Evolutionary conservation across 2,329 filamentous ascomycete species (phyloP).

Genomic region (Trichoderma endophyticum): DNA sequence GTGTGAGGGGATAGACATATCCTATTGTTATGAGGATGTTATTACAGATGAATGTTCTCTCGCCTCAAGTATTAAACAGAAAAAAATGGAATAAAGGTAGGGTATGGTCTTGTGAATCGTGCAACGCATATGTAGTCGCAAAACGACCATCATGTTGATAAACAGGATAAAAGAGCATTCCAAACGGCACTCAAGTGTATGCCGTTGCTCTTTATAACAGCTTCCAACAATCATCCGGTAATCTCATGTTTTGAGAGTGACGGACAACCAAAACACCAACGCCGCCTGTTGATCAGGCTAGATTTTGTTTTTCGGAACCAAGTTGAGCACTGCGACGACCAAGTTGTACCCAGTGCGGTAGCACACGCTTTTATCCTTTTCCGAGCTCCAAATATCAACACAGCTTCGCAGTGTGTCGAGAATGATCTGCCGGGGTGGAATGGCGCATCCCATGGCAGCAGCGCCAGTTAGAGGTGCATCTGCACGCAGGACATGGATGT

Average conservation of each 20-base stretch:
- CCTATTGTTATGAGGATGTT: neutral
- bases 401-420: conserved; percentile 34
- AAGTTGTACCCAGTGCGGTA: conserved; percentile 35
- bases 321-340: conserved; percentile 28
- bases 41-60: neutral
- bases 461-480: conserved; percentile 34
- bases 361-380: conserved; percentile 36
- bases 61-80: neutral
- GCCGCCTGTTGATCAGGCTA: neutral
- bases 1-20: neutral
- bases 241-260: neutral
- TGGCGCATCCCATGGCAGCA: conserved; percentile 27
- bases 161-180: neutral
- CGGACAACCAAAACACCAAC: neutral
- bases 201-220: neutral
- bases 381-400: conserved; percentile 35
- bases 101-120: neutral
- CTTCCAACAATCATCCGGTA: too few relatives aligned
- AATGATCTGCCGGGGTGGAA: conserved; percentile 36
- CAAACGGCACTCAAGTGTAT: neutral
- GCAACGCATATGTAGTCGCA: neutral
- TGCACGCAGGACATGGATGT: conserved; percentile 34
- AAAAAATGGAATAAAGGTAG: neutral
- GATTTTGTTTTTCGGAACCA: conserved; percentile 26
- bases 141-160: neutral